Conservation (phyloP, 345 rosid genomes). For the Triadica sebifera region DNA sequence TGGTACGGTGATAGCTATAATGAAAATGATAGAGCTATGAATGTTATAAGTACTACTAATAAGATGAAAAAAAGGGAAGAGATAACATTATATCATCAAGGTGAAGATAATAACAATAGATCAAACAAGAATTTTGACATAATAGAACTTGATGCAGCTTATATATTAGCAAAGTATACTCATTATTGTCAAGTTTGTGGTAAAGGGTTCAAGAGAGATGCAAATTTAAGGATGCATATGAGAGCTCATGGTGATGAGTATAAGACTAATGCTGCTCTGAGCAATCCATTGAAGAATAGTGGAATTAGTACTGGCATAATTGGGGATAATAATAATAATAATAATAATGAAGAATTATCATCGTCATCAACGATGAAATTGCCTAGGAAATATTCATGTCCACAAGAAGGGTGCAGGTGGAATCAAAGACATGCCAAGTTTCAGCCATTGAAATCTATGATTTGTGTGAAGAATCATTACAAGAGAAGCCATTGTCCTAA, state of each 20-base stretch:
- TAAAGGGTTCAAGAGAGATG: slow-evolving; percentile 89
- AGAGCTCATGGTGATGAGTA: slow-evolving; percentile 90
- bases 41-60: slow-evolving; percentile 1
- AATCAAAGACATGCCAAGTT: slow-evolving; percentile 75
- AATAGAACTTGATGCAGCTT: slow-evolving; percentile 57
- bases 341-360: slow-evolving; percentile 3
- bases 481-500: slow-evolving; percentile 93
- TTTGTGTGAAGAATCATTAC: slow-evolving; percentile 90
- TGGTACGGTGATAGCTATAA: slow-evolving; percentile 34
- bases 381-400: slow-evolving; percentile 66
- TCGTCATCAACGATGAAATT: no score
- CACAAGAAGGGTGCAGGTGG: slow-evolving; percentile 83
- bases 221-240: slow-evolving; percentile 96
- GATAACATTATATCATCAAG: not conserved
- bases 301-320: no score
- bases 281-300: slow-evolving; percentile 47
- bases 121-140: slow-evolving; percentile 34
- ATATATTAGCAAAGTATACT: slow-evolving; percentile 74
- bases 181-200: slow-evolving; percentile 83
- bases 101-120: slow-evolving; percentile 2
- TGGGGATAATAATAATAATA: not conserved
- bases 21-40: not conserved
- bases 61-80: not conserved
- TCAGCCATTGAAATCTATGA: slow-evolving; percentile 84
- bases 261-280: slow-evolving; percentile 69